phyloP scores from a whole-genome alignment of 1,139 yeast species.

The Meyerozyma smithsonii region DNA sequence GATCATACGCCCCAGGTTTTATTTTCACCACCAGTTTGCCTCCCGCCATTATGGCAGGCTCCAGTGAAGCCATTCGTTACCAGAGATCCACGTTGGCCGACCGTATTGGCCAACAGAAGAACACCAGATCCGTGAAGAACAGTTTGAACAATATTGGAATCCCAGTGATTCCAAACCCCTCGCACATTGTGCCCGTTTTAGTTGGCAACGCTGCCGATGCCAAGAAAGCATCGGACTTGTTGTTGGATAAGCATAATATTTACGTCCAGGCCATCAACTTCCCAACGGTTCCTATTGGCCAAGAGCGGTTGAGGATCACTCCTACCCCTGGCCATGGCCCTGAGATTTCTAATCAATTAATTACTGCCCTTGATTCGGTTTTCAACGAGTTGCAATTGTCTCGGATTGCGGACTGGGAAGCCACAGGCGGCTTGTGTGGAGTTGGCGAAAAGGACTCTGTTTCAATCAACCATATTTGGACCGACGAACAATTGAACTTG shows the following conservation, averaged over 20 bases:
- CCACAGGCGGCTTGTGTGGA: constrained; percentile 81
- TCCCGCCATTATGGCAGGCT: constrained; percentile 97
- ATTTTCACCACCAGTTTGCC: constrained; percentile 95
- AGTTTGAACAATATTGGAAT: constrained; percentile 68
- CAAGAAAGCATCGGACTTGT: constrained; percentile 82
- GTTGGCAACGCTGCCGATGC: constrained; percentile 94
- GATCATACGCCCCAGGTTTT: constrained; percentile 96
- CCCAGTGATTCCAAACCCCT: constrained; percentile 96
- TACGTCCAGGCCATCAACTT: constrained; percentile 97
- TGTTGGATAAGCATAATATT: constrained; percentile 77
- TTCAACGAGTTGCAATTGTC: constrained; percentile 71
- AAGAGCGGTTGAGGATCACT: constrained; percentile 92
- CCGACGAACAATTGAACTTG: constrained; percentile 66
- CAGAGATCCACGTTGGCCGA: constrained; percentile 74
- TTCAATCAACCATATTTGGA: constrained; percentile 68
- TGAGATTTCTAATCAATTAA: constrained; percentile 69
- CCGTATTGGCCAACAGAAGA: constrained; percentile 79
- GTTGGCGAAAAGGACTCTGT: constrained; percentile 58
- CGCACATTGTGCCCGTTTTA: constrained; percentile 92
- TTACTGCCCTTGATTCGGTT: constrained; percentile 75
- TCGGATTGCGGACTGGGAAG: constrained; percentile 75
- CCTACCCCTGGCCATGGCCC: constrained; percentile 96
- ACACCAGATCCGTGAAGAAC: constrained; percentile 80
- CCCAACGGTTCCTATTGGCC: constrained; percentile 96
- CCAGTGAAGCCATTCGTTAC: constrained; percentile 79